These are phyloP conservation scores for Alternaria panax DNA, from an alignment of 2,329 filamentous ascomycete species.

Conservation along the genomic window DNA sequence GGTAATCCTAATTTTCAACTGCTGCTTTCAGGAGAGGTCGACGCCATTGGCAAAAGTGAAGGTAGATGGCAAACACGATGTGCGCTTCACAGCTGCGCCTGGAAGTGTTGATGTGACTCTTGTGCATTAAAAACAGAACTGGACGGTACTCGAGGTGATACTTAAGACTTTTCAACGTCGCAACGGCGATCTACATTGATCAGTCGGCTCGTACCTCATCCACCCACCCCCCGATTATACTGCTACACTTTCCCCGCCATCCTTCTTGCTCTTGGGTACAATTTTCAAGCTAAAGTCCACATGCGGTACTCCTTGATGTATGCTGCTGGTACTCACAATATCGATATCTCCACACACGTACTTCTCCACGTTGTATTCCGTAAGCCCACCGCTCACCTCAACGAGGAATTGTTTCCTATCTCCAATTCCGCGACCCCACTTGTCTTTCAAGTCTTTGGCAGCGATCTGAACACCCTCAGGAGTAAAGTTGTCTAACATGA, in stretches of 20 bases:
- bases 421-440: slow-evolving; percentile 73
- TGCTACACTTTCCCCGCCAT: slow-evolving; percentile 22
- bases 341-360: slow-evolving; percentile 89
- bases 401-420: slow-evolving; percentile 72
- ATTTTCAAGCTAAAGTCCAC: slow-evolving; percentile 98
- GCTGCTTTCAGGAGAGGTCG: neutral
- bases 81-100: neutral
- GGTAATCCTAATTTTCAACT: neutral
- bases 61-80: neutral
- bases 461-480: slow-evolving; percentile 78
- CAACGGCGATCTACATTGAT: neutral
- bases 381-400: slow-evolving; percentile 92
- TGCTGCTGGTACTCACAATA: slow-evolving; percentile 93
- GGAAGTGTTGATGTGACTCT: neutral
- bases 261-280: slow-evolving; percentile 52
- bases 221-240: slow-evolving; percentile 1
- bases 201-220: neutral
- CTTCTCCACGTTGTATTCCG: slow-evolving; percentile 78
- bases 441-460: slow-evolving; percentile 76
- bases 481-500: slow-evolving; percentile 97
- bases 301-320: slow-evolving; percentile 93
- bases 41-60: neutral
- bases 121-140: neutral
- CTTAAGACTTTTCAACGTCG: neutral
- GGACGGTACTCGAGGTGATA: neutral